Conservation (phyloP, 2,329 filamentous ascomycete genomes). For the Acrodontium crateriforme region DNA sequence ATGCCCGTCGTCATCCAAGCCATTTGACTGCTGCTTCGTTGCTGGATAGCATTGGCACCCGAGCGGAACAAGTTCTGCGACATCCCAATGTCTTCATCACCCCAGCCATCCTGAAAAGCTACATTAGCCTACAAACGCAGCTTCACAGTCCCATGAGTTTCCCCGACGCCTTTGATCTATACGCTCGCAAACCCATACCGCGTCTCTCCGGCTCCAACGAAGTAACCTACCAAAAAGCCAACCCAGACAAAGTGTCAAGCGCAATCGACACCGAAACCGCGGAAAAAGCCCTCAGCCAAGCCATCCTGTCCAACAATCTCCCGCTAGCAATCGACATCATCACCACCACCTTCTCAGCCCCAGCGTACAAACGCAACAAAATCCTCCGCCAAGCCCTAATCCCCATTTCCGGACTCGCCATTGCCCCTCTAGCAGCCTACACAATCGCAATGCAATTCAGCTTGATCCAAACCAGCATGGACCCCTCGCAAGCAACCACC, state of each 20-base stretch:
- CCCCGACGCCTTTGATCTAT: slow-evolving; percentile 67
- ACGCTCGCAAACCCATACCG: slow-evolving; percentile 68
- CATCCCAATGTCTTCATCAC: slow-evolving; percentile 72
- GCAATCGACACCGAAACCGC: slow-evolving; percentile 61
- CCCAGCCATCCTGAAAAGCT: slow-evolving; percentile 54
- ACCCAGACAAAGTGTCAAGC: slow-evolving; percentile 46
- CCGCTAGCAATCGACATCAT: slow-evolving; percentile 64
- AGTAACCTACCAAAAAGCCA: slow-evolving; percentile 48
- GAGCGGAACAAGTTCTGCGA: slow-evolving; percentile 56
- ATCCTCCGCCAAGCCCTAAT: slow-evolving; percentile 49
- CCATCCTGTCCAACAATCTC: slow-evolving; percentile 67
- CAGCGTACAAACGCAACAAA: slow-evolving; percentile 54
- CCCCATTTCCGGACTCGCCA: slow-evolving; percentile 42
- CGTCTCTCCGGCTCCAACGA: slow-evolving; percentile 37
- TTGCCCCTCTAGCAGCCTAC: slow-evolving; percentile 55
- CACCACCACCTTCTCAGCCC: slow-evolving; percentile 52
- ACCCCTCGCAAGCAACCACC: slow-evolving; percentile 56
- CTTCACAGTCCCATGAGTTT: slow-evolving; percentile 63
- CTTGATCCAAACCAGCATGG: slow-evolving; percentile 60
- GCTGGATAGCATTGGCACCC: slow-evolving; percentile 33
- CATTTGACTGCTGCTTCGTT: slow-evolving; percentile 23
- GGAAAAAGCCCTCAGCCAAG: slow-evolving; percentile 60
- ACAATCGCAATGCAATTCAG: slow-evolving; percentile 55
- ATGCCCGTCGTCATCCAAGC: slow-evolving; percentile 17
- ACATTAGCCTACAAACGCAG: slow-evolving; percentile 62